Evolutionary conservation across 805 yeast genomes (phyloP), one percentile per base, ranked within the genome.

Genomic region (Zygosaccharomyces rouxii): DNA sequence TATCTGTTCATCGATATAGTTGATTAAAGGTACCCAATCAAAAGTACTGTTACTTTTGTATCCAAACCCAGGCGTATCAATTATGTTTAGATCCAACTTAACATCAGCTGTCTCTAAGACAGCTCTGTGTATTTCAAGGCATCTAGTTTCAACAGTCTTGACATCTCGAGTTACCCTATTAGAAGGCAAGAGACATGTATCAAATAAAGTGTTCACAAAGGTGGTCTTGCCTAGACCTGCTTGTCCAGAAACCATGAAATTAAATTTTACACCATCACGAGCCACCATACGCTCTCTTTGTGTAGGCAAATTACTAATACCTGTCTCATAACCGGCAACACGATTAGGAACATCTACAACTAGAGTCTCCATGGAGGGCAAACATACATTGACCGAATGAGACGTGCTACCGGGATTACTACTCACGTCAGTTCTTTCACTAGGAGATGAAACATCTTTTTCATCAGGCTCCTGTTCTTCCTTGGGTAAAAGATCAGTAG

Each of bases 181-280:
- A 68, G 53, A 69, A 60, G 68, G 72, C 55, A 64, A 65, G 44
- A 66, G 71, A 21, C 38, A 37, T 1, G 83, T 69, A 39, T 84
- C 83, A 64, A 88, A 86, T 53, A 90, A 73, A 7, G 95, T 83
- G 72, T 90, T 87, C 57, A 89, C 71, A 54, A 89, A 87, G 1
- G 92, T 80, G 3, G 88, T 79, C 63, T 87, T 88, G 40, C 95
- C 96, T 45, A 86, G 74, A 3, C 97, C 97, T 44, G 85, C 74
- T 66, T 85, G 89, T 26, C 97, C 97, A 42, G 85, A 89, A 31
- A 89, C 80, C 86, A 89, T 80, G 48, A 90, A 60, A 40, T 95
- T 88, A 68, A 87, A 85, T 22, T 81, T 73, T 18, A 87, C 81
- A 14, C 96, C 96, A 48, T 74, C 73, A 52, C 73, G 77, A 42